Base-by-base conservation (phyloP, 345 rosid species). In the Excoecaria cochinchinensis region DNA sequence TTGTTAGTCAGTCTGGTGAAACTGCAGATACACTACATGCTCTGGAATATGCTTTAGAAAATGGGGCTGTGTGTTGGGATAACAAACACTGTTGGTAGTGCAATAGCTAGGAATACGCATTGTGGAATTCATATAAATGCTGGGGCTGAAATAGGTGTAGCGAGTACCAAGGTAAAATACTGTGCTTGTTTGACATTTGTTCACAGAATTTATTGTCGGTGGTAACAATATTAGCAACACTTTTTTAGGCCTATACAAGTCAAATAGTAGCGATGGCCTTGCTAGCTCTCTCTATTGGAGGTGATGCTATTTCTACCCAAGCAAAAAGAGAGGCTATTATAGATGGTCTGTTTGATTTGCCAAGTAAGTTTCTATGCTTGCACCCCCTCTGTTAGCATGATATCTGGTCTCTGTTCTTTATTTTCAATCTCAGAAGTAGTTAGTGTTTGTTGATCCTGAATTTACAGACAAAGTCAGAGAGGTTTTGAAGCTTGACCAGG, bases 1-100 rank as follows among this genome's bases (percentile, higher is more conserved):
- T 95, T 87, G 99, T 95, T 69, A 92, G 99, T 85, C 98, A 95
- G 82, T 95, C 99, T 59, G 99, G 99, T 83, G 99, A 95, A 95
- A 95, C 99, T 31, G 98, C 99, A 55, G 99, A 95, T 86, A 87
- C 99, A 21, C 77, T 95, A 76, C 84, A 80, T 72, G 99, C 99
- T 17, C 71, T 95, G 67, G 94, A 90, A 61, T 91, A 95, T 80
- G 97, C 99, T 74, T 78, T 78, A 1, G 95, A 89, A 77, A 92
- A 92, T 75, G 98, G 98, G 55, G 98, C 98, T 95, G 70, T 95
- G 98, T 85, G 95, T 95, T n/a, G 97, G 99, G 71, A 92, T 95
- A 76, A 95, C 94, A 24, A 89, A 95, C 80, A 90, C 99, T 6
- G 99, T 95, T 79, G 99, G 99, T 47, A 95, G 99, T 86, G 92